Evolutionary conservation across 257 asterid genomes (phyloP), one percentile per base, ranked within the genome.

Genomic region (Haberlea rhodopensis): DNA sequence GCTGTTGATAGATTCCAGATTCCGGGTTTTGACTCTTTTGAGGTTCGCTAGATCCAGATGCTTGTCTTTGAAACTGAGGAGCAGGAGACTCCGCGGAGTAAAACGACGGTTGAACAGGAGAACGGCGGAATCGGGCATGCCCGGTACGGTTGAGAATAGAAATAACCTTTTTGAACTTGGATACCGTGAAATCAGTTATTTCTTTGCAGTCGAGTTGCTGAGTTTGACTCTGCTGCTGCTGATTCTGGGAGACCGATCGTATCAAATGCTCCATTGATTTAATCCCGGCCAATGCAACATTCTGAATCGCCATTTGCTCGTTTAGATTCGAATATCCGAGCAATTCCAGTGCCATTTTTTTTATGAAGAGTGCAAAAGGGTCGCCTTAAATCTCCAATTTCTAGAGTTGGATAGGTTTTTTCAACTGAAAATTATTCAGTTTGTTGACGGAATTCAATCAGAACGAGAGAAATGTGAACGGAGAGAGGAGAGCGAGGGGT

Each of bases 251-350:
- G 68, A 89, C 85, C 2, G 81, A 57, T 25, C 80, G 85, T 32
- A 89, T 81, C 60, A 89, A 78, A 64, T 87, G 79, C 70, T 86
- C 87, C 96, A 89, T 89, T 3, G 92, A 84, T 63, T 81, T 81
- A 65, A 89, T 60, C 11, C 96, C 96, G 26, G 89, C 87, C 0
- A 85, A 59, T 2, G 95, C 84, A 8, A 87, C 95, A 67, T 89
- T 87, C 53, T 89, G 89, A 18, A 86, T 40, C 68, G 84, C 81
- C 64, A 75, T 63, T 51, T 82, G 88, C 57, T 86, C 90, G 28
- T 78, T 83, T 49, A 79, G 40, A 54, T 68, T 74, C 0, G 75
- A 9, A 70, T 70, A 76, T 0, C 79, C 71, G 2, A 81, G 45
- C 31, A 83, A 66, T n/a, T 81, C 82, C 59, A 85, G 59, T 8